These are phyloP conservation scores for Penicillium paradoxum DNA, from an alignment of 495 filamentous ascomycete genomes.

Conservation along the genomic window DNA sequence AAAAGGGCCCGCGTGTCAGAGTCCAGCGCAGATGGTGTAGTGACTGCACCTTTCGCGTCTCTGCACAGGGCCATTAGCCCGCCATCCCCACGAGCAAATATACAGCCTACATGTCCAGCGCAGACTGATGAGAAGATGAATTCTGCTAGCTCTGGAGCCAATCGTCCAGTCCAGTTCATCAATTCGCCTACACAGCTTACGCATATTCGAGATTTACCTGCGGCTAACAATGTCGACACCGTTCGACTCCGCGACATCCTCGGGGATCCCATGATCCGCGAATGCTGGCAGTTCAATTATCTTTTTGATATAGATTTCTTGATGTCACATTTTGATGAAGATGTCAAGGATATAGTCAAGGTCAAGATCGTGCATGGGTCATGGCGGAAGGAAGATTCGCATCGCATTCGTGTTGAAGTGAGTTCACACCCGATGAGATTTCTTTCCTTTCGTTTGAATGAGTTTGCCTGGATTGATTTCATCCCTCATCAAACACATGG, in stretches of 20 bases:
- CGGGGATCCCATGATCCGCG: constrained; percentile 73
- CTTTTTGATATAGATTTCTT: constrained; percentile 76
- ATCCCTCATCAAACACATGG: background rate
- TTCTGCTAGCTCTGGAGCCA: background rate
- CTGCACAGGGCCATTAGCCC: constrained; percentile 3
- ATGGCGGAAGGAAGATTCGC: constrained; percentile 70
- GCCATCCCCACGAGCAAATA: background rate
- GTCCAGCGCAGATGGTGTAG: background rate
- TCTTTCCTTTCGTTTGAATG: background rate
- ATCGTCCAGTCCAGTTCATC: constrained; percentile 11
- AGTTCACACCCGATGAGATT: constrained; percentile 9
- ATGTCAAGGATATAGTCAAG: constrained; percentile 57
- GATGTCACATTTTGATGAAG: constrained; percentile 64
- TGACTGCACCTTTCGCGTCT: background rate
- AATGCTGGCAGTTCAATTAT: constrained; percentile 91
- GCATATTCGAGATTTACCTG: constrained; percentile 59
- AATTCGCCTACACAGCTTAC: constrained; percentile 73
- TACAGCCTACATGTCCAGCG: background rate
- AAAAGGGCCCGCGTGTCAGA: background rate
- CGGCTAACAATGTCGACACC: constrained; percentile 59
- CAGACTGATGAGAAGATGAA: background rate
- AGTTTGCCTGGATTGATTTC: background rate
- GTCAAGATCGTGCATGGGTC: constrained; percentile 83
- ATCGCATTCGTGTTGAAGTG: constrained; percentile 59
- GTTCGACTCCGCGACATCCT: constrained; percentile 67